A percentile compares a stretch with the other conserved stretches of the same genome.
phyloP scores from a whole-genome alignment of 139 green algal genomes.

The Closterium sp. region DNA sequence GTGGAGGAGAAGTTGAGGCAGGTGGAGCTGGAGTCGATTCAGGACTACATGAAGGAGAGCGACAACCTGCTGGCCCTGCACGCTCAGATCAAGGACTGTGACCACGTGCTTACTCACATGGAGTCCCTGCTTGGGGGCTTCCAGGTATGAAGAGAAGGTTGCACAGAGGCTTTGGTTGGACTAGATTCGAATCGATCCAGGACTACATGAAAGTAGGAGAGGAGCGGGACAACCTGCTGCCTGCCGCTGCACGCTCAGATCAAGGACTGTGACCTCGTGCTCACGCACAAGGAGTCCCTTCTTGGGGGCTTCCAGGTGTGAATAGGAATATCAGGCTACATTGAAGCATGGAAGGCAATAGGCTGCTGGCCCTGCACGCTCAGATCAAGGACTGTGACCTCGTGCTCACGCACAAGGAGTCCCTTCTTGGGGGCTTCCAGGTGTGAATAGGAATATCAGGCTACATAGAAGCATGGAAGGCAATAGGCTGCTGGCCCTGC shows the following conservation, averaged over 20 bases:
- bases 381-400: conserved; percentile 87
- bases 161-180: conserved; percentile 59
- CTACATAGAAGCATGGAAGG: background rate
- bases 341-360: background rate
- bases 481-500: conserved; percentile 66
- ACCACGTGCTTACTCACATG: conserved; percentile 84
- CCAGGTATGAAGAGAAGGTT: conserved; percentile 54
- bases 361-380: conserved; percentile 78
- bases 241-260: conserved; percentile 91
- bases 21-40: conserved; percentile 78
- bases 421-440: conserved; percentile 83
- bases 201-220: conserved; percentile 93
- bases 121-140: conserved; percentile 85
- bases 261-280: conserved; percentile 79
- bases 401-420: conserved; percentile 86
- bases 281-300: conserved; percentile 83
- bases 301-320: conserved; percentile 79
- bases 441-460: too few species aligned
- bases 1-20: conserved; percentile 79
- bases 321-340: too few species aligned
- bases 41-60: conserved; percentile 88
- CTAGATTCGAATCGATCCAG: background rate
- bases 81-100: conserved; percentile 84
- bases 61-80: conserved; percentile 87
- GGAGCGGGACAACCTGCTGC: conserved; percentile 79